A percentile compares a stretch with the other conserved stretches of the same genome.
Conservation (phyloP, 2,329 filamentous ascomycete species). For the Lasiodiplodia theobromae region DNA sequence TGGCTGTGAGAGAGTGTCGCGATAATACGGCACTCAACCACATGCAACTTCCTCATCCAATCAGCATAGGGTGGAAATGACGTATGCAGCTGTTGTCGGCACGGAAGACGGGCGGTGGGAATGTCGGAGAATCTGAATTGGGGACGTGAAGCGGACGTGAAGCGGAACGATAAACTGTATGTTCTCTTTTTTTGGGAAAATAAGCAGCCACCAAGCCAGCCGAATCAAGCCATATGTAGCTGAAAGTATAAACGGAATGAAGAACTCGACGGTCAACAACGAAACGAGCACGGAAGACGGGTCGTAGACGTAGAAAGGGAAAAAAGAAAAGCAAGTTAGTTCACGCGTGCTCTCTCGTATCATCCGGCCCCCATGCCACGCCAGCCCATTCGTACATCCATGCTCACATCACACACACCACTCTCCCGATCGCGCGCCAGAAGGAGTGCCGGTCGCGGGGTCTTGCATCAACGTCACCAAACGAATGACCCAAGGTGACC, state of each 20-base stretch:
- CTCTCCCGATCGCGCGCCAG: neutral
- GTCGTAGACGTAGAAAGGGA: too few species aligned
- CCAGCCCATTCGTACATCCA: neutral
- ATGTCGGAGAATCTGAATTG: too few species aligned
- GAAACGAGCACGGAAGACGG: neutral
- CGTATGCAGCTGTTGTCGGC: too few species aligned
- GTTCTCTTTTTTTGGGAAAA: neutral
- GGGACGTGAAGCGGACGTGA: too few species aligned
- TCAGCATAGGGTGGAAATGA: neutral
- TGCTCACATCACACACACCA: neutral
- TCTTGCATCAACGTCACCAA: slow-evolving; percentile 7
- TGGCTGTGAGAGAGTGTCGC: neutral
- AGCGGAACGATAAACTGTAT: neutral
- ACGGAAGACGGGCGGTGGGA: too few species aligned
- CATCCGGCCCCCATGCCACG: neutral
- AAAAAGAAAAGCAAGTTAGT: too few species aligned
- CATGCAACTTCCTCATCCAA: neutral
- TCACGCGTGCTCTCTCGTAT: neutral
- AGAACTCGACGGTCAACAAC: neutral
- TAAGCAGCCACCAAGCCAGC: neutral
- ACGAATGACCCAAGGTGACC: neutral
- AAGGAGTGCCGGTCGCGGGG: neutral
- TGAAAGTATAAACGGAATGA: neutral
- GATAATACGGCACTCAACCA: neutral
- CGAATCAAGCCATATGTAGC: neutral